A percentile compares a stretch with the other conserved stretches of the same genome.
phyloP scores from a whole-genome alignment of 2,329 filamentous ascomycete genomes.

The Hypoxylon sp. region DNA sequence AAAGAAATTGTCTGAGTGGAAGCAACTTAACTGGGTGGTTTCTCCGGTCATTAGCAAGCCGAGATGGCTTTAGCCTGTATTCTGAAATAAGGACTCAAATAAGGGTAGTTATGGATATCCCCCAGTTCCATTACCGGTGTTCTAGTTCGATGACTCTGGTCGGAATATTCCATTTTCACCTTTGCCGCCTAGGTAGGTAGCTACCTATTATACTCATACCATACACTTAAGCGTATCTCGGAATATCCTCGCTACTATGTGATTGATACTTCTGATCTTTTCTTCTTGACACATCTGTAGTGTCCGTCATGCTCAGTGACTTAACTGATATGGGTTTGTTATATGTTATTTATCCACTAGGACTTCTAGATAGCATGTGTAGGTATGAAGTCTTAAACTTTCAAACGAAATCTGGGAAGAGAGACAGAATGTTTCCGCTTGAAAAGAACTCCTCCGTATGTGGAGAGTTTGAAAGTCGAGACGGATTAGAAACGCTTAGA shows the following conservation, averaged over 20 bases:
- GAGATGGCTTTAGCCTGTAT: neutral
- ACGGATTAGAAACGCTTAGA: neutral
- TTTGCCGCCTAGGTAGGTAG: neutral
- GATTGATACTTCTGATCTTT: neutral
- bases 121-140: neutral
- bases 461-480: neutral
- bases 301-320: neutral
- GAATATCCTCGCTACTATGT: neutral
- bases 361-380: neutral
- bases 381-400: neutral
- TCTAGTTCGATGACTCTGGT: neutral
- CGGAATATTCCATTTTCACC: neutral
- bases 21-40: neutral
- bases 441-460: neutral
- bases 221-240: neutral
- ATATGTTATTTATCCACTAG: neutral
- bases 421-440: neutral
- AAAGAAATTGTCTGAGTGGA: neutral
- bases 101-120: too few species aligned
- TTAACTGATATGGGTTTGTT: neutral
- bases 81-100: too few species aligned
- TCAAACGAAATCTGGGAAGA: neutral
- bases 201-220: neutral
- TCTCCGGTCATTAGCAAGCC: constrained; percentile 1
- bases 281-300: neutral